Base-by-base conservation (phyloP, 2,329 filamentous ascomycete genomes). In the Cephalotrichum gorgonifer region DNA sequence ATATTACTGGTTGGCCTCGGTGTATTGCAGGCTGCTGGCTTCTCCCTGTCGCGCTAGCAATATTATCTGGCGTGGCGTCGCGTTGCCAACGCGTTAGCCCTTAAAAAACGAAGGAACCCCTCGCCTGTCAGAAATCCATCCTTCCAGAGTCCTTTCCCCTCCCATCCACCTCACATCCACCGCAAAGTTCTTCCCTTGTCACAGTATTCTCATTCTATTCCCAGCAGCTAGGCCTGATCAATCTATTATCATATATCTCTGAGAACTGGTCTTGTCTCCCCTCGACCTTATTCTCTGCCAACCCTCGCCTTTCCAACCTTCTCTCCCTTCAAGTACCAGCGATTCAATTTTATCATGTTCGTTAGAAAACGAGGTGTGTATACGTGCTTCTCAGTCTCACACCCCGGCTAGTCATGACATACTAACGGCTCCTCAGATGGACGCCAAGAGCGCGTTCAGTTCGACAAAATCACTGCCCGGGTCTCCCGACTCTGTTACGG, bases 381-480 rank as follows among this genome's bases (percentile, higher is more conserved):
- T 17, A 17, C 33, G 14, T n/a, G 33, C 49, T 50, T 30, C 44
- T 39, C 50, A 3, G n/a, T 23, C 25, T 30, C 35, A 9, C 12
- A 12, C 22, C 20, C 11, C 9, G 4, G 20, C 49, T 22, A 27
- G n/a, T 43, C n/a, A 33, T 49, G 22, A 15, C 27, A 42, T 44
- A 44, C 63, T 71, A 50, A 68, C 59, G n/a, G 8, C 23, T 22
- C 9, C 15, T 11, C 50, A 97, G 93, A 98, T 79, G 91, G 91
- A 73, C 93, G 93, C 77, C 95, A 97, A 76, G 93, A 98, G 79
- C 93, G 93, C 70, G 93, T 98, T 56, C 93, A 98, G 70, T 98
- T 98, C 75, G 93, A 98, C 79, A 98, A 98, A 76, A 98, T 98
- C 80, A 97, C 93, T 63, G 93, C 93, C 61, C 89, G 93, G 70